Evolutionary conservation across 352 stramenopile species (phyloP).

Genomic region (Pelagophyceae sp.): DNA sequence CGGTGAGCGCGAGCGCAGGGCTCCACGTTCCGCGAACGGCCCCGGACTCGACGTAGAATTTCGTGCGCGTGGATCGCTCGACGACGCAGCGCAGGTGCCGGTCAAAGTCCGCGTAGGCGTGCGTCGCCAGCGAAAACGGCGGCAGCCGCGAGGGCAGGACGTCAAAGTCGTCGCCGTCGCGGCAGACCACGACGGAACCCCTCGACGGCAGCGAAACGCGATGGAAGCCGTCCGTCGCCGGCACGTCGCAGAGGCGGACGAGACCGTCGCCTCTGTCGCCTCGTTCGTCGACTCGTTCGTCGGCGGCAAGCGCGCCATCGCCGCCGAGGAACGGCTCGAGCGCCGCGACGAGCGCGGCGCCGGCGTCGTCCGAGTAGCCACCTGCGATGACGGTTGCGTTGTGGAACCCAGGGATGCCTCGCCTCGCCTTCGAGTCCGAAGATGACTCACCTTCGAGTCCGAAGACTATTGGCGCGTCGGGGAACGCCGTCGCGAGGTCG

Average conservation of each 20-base stretch:
- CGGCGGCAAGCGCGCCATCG: not conserved
- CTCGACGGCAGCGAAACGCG: not conserved
- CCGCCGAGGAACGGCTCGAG: not conserved
- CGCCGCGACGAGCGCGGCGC: not conserved
- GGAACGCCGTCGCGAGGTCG: not conserved
- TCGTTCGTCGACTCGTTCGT: too few relatives aligned
- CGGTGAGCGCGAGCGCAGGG: not conserved
- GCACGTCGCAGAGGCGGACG: not conserved
- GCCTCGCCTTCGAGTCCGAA: too few relatives aligned
- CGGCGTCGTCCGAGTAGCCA: not conserved
- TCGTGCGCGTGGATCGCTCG: not conserved
- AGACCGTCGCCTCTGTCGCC: too few relatives aligned
- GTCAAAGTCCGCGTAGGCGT: not conserved
- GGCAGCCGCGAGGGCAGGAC: not conserved
- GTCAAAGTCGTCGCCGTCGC: not conserved
- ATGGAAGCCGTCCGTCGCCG: not conserved
- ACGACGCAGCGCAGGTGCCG: not conserved
- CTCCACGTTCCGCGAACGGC: constrained; percentile 12
- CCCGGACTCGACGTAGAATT: constrained; percentile 11
- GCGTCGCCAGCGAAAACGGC: not conserved
- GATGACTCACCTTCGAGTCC: too few relatives aligned
- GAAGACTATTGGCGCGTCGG: not conserved
- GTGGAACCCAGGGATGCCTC: too few relatives aligned
- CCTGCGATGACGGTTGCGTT: too few relatives aligned
- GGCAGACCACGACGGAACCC: not conserved